phyloP scores from a whole-genome alignment of 2,329 filamentous ascomycete species.

The Ophiostoma perfectum region DNA sequence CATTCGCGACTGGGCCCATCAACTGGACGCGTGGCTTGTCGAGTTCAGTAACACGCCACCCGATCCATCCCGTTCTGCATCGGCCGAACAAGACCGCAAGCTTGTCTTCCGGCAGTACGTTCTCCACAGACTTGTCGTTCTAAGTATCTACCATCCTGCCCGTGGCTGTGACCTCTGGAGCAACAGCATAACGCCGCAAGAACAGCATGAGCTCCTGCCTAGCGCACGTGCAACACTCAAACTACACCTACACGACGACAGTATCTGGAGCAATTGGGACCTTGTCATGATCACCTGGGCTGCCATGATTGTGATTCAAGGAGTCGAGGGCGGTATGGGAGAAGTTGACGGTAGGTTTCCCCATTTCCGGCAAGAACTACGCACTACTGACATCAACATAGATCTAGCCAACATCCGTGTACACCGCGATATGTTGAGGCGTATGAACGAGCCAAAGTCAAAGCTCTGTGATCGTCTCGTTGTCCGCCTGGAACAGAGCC shows the following conservation, averaged over 20 bases:
- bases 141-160: slow-evolving; percentile 26
- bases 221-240: slow-evolving; percentile 24
- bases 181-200: slow-evolving; percentile 23
- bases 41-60: slow-evolving; percentile 22
- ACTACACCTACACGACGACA: slow-evolving; percentile 24
- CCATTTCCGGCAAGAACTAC: background rate
- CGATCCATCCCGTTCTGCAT: background rate
- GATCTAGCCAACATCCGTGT: slow-evolving; percentile 24
- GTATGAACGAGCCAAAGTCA: slow-evolving; percentile 19
- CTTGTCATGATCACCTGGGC: slow-evolving; percentile 27
- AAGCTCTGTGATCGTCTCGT: slow-evolving; percentile 20
- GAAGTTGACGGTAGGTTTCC: slow-evolving; percentile 17
- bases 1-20: slow-evolving; percentile 26
- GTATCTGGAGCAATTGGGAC: slow-evolving; percentile 27
- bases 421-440: slow-evolving; percentile 23
- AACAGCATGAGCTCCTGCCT: slow-evolving; percentile 25
- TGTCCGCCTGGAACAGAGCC: slow-evolving; percentile 22
- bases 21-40: slow-evolving; percentile 25
- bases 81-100: slow-evolving; percentile 16
- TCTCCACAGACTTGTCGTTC: slow-evolving; percentile 24
- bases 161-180: slow-evolving; percentile 25
- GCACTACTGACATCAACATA: background rate
- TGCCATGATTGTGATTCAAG: slow-evolving; percentile 25
- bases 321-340: slow-evolving; percentile 22
- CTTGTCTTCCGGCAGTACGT: slow-evolving; percentile 25